Conservation (phyloP, 2,329 filamentous ascomycete genomes). For the Aspergillus terreus region DNA sequence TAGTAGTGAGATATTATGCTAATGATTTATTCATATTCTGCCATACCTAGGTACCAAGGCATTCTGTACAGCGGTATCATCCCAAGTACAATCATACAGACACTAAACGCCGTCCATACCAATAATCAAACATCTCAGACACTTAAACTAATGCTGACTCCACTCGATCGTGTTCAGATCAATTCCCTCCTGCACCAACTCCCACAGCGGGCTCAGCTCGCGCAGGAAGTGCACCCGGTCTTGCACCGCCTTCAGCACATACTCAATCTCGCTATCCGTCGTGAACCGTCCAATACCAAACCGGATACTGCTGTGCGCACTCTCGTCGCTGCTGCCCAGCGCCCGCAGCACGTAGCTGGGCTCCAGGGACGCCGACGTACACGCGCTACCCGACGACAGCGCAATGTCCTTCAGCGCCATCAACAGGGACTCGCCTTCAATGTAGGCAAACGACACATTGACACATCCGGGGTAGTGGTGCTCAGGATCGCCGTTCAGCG, state of each 20-base stretch:
- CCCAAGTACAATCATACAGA: too few species aligned
- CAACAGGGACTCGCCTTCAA: slow-evolving; percentile 93
- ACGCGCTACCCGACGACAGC: slow-evolving; percentile 91
- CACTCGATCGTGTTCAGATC: slow-evolving; percentile 96
- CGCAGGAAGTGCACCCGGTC: slow-evolving; percentile 89
- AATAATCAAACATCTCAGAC: slow-evolving; percentile 9
- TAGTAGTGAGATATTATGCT: too few species aligned
- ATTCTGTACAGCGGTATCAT: too few species aligned
- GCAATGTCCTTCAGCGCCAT: slow-evolving; percentile 99
- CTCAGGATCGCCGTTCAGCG: slow-evolving; percentile 78
- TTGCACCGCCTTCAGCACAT: slow-evolving; percentile 89
- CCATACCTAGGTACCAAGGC: too few species aligned
- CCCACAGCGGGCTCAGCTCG: slow-evolving; percentile 94
- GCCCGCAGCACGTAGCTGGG: slow-evolving; percentile 94
- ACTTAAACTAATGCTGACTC: slow-evolving; percentile 67
- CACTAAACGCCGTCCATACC: background rate
- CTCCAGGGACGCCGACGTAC: slow-evolving; percentile 93
- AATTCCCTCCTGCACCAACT: slow-evolving; percentile 93
- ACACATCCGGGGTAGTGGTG: slow-evolving; percentile 94
- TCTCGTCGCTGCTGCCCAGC: slow-evolving; percentile 94
- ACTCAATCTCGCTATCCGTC: slow-evolving; percentile 91
- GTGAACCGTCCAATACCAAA: slow-evolving; percentile 98
- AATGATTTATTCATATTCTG: too few species aligned
- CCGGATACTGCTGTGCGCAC: slow-evolving; percentile 93
- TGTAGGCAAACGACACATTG: slow-evolving; percentile 97